phyloP scores from a whole-genome alignment of 306 rosid genomes.

The Sechiopsis laciniata region DNA sequence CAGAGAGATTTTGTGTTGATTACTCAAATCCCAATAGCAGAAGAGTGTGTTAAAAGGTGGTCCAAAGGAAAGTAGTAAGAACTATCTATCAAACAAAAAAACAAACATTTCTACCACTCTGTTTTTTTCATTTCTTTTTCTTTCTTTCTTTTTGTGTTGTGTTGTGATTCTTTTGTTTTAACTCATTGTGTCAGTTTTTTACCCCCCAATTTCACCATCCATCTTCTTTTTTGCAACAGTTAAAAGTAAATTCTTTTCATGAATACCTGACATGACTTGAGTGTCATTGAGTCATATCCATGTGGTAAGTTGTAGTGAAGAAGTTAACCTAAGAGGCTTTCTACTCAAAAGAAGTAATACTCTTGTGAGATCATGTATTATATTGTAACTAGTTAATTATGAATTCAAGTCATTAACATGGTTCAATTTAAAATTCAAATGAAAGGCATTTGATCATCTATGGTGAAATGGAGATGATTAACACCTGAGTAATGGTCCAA shows the following conservation, averaged over 20 bases:
- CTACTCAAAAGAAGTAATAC: too few relatives aligned
- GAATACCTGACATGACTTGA: not conserved
- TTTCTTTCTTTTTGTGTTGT: too few relatives aligned
- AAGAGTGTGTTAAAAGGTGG: slow-evolving; percentile 6
- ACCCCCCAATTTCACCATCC: too few relatives aligned
- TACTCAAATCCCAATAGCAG: slow-evolving; percentile 18
- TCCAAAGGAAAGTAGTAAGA: not conserved
- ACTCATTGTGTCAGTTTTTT: not conserved
- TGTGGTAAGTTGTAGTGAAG: not conserved
- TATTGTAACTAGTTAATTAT: too few relatives aligned
- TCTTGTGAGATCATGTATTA: too few relatives aligned
- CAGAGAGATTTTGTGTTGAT: slow-evolving; percentile 5
- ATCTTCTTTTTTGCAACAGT: not conserved
- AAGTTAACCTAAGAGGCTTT: too few relatives aligned
- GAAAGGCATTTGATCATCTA: too few relatives aligned
- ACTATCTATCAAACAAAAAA: not conserved
- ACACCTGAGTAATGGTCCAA: too few relatives aligned
- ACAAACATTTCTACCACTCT: not conserved
- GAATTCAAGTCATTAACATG: too few relatives aligned
- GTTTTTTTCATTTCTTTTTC: not conserved
- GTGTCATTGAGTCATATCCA: not conserved
- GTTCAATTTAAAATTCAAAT: too few relatives aligned
- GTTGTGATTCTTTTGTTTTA: too few relatives aligned
- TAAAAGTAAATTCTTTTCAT: not conserved
- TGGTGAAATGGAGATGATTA: too few relatives aligned